Conservation (phyloP, 495 filamentous ascomycete genomes). For the Aspergillus nidulans region DNA sequence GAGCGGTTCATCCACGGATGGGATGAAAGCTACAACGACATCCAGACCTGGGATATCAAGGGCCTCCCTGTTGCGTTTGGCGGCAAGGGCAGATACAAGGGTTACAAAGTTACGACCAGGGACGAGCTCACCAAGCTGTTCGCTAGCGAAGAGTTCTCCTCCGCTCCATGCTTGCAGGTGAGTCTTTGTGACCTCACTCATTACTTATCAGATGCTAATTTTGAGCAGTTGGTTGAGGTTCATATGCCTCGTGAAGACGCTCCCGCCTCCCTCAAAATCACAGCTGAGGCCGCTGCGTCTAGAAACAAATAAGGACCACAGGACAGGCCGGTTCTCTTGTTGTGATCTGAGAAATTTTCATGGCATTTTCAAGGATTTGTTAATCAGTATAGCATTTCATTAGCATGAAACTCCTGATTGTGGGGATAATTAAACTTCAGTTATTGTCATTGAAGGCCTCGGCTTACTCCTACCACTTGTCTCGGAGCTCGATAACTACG, state of each 20-base stretch:
- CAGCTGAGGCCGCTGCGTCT: constrained; percentile 61
- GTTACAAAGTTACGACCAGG: constrained; percentile 67
- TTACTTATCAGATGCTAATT: constrained; percentile 17
- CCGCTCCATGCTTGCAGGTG: constrained; percentile 41
- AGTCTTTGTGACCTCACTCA: constrained; percentile 2
- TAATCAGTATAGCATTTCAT: not conserved
- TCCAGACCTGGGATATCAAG: constrained; percentile 67
- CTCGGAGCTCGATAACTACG: too few relatives aligned
- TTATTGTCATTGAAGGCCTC: not conserved
- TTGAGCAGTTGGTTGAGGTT: constrained; percentile 70
- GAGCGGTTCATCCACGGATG: constrained; percentile 57
- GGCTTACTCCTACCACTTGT: too few relatives aligned
- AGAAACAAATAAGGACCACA: constrained; percentile 47
- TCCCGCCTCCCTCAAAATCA: constrained; percentile 62
- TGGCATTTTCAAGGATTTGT: not conserved
- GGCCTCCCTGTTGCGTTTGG: constrained; percentile 67
- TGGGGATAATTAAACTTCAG: not conserved
- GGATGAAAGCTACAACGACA: constrained; percentile 76
- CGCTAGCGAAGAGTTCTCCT: constrained; percentile 58
- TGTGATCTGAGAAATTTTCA: not conserved
- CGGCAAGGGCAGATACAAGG: constrained; percentile 53
- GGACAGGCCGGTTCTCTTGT: not conserved
- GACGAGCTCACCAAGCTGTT: constrained; percentile 67
- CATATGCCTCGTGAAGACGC: constrained; percentile 82
- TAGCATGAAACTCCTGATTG: not conserved